Evolutionary conservation across 805 yeast species (phyloP), one percentile per base, ranked within the genome.

Genomic region (Ogataea allantospora): DNA sequence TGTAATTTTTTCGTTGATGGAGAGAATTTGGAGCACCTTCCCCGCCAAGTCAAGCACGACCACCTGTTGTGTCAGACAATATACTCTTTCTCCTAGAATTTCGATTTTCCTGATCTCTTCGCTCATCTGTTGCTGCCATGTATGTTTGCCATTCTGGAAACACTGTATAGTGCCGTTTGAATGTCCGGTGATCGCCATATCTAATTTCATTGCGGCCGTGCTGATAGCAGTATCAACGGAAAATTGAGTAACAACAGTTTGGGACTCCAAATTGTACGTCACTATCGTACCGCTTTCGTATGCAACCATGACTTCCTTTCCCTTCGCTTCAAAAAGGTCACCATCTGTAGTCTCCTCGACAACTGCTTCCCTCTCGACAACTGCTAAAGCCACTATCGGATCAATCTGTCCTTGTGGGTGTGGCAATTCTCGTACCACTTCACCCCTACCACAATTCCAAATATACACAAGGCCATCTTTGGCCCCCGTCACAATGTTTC

Each of bases 361-460:
- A n/a, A 7, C 8, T 2, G 14, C 17, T 4, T 11, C 18, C 39
- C n/a, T 11, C 22, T 42, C 40, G 4, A 30, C 20, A 6, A 68
- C 33, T 2, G 53, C 44, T 7, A 65, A 24, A 15, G 47, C 43
- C 3, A 35, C 60, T 1, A 68, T 55, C 0, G 66, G 66, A 47
- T 71, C 76, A 3, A 42, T 38, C 2, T 58, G 30, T 13, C 62
- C 58, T 23, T 58, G 63, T 7, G 50, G 54, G 25, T 75, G 63
- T 6, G 50, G 44, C 35, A 76, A 67, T 24, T 64, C 58, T 48
- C 69, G 60, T 4, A 82, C 53, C 7, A 60, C 50, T 13, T 51
- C 36, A 1, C 81, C 87, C 1, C 71, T 51, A 0, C 84, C 80
- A 55, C 87, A 75, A 49, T 83, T 91, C 89, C 88, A 84, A 24